Percentiles rank a stretch among this genome's conserved stretches.
Evolutionary conservation across 2,329 filamentous ascomycete genomes (phyloP).

Genomic region (Epichloe gansuensis): DNA sequence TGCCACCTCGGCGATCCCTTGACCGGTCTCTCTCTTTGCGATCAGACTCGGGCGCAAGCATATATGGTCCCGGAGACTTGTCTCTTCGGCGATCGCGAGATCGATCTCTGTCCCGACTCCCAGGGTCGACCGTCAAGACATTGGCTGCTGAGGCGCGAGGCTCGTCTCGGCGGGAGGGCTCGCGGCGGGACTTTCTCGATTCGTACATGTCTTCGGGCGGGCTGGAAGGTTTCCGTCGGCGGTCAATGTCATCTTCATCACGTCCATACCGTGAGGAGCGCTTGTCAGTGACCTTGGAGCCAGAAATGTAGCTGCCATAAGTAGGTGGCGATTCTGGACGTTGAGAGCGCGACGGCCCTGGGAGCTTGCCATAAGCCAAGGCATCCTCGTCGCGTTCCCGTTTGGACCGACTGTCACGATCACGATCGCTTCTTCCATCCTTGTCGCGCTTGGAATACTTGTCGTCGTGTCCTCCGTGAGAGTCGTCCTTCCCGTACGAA

Average conservation of each 20-base stretch:
- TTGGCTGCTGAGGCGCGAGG: constrained; percentile 25
- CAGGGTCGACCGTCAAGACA: constrained; percentile 30
- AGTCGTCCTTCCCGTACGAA: constrained; percentile 16
- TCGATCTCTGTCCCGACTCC: constrained; percentile 21
- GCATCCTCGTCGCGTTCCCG: constrained; percentile 28
- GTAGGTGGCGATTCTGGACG: constrained; percentile 11
- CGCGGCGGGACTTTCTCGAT: constrained; percentile 10
- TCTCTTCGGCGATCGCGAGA: constrained; percentile 22
- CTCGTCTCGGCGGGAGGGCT: constrained; percentile 19
- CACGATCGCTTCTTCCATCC: constrained; percentile 15
- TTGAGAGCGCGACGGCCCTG: constrained; percentile 14
- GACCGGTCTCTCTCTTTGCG: constrained; percentile 12
- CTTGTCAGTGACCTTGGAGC: constrained; percentile 9
- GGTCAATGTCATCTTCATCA: constrained; percentile 3
- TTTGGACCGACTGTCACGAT: constrained; percentile 5
- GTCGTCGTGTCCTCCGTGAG: constrained; percentile 4
- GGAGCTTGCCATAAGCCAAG: constrained; percentile 35
- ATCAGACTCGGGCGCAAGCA: constrained; percentile 11
- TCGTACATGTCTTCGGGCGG: constrained; percentile 11
- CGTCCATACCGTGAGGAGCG: constrained; percentile 13
- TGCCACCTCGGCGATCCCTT: constrained; percentile 21
- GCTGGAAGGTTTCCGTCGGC: constrained; percentile 2
- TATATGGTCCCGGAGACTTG: constrained; percentile 12
- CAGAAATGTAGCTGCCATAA: constrained; percentile 17
- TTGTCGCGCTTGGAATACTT: constrained; percentile 7